A percentile compares a stretch with the other conserved stretches of the same genome.
Evolutionary conservation across 2,329 filamentous ascomycete species (phyloP).

Genomic region (Aspergillus sp.): DNA sequence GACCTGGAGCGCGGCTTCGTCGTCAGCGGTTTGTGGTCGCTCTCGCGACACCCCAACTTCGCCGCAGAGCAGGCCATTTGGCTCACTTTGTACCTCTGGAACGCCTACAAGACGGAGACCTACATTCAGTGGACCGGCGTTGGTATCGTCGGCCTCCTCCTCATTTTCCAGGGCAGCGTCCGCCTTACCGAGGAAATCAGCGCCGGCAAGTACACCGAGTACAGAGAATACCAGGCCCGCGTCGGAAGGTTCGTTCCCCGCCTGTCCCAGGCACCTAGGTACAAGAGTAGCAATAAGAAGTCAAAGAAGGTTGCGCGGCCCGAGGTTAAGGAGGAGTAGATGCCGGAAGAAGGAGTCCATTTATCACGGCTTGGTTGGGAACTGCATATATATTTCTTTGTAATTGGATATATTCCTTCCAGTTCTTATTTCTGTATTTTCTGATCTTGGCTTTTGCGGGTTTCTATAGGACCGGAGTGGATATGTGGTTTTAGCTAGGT

Average conservation of each 20-base stretch:
- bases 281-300: conserved; percentile 30
- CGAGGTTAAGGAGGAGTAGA: conserved; percentile 22
- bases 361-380: background rate
- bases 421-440: conserved; percentile 7
- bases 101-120: conserved; percentile 71
- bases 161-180: conserved; percentile 88
- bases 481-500: conserved; percentile 9
- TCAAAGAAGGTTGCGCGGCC: conserved; percentile 25
- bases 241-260: conserved; percentile 82
- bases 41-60: conserved; percentile 93
- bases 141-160: conserved; percentile 71
- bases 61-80: conserved; percentile 89
- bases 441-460: background rate
- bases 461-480: background rate
- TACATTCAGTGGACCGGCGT: conserved; percentile 78
- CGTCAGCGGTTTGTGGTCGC: conserved; percentile 81
- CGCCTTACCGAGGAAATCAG: conserved; percentile 84
- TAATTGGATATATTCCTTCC: background rate
- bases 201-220: conserved; percentile 83
- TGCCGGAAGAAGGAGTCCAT: conserved; percentile 25
- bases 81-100: conserved; percentile 88
- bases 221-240: conserved; percentile 78
- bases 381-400: background rate
- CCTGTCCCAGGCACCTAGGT: conserved; percentile 39
- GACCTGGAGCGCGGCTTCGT: conserved; percentile 91